A percentile compares a stretch with the other conserved stretches of the same genome.
Evolutionary conservation across 2,329 filamentous ascomycete species (phyloP).

Genomic region (Alternaria rosae): DNA sequence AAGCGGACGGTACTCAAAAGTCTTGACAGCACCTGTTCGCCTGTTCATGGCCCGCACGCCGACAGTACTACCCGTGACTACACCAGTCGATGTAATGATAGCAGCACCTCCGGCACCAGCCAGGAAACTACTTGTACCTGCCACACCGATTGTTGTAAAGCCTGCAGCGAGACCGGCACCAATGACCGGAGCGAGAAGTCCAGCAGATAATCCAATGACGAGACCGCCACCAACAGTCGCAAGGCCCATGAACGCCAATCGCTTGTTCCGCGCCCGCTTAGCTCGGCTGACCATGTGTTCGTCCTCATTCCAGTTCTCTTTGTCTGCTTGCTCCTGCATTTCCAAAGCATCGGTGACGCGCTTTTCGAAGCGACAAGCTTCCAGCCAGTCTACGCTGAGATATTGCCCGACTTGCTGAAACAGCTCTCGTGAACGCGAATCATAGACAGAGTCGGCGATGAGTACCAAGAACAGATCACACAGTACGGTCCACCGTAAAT

Average conservation of each 20-base stretch:
- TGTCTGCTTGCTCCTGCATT: slow-evolving; percentile 93
- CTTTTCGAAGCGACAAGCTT: slow-evolving; percentile 97
- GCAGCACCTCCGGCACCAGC: slow-evolving; percentile 92
- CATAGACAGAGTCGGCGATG: slow-evolving; percentile 95
- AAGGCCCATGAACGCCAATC: slow-evolving; percentile 94
- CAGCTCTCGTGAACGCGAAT: slow-evolving; percentile 83
- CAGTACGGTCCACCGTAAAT: slow-evolving; percentile 94
- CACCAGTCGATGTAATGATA: slow-evolving; percentile 89
- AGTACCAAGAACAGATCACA: slow-evolving; percentile 94
- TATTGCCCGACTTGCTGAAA: slow-evolving; percentile 83
- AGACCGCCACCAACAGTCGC: slow-evolving; percentile 94
- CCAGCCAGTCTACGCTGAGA: slow-evolving; percentile 84
- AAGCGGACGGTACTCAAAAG: slow-evolving; percentile 93
- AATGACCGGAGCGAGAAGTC: slow-evolving; percentile 89
- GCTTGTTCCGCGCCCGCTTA: slow-evolving; percentile 80
- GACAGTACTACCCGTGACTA: slow-evolving; percentile 85
- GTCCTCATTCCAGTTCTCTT: slow-evolving; percentile 97
- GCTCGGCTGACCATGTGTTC: slow-evolving; percentile 88
- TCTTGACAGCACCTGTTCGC: slow-evolving; percentile 89
- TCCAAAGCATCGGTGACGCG: slow-evolving; percentile 94
- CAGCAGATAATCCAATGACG: slow-evolving; percentile 93
- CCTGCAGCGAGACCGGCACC: slow-evolving; percentile 92
- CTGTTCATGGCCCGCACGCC: slow-evolving; percentile 85
- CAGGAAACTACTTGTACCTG: slow-evolving; percentile 86
- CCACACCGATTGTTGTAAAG: slow-evolving; percentile 92